phyloP scores from a whole-genome alignment of 768 basidiomycete genomes.

The Daedaleopsis nitida region DNA sequence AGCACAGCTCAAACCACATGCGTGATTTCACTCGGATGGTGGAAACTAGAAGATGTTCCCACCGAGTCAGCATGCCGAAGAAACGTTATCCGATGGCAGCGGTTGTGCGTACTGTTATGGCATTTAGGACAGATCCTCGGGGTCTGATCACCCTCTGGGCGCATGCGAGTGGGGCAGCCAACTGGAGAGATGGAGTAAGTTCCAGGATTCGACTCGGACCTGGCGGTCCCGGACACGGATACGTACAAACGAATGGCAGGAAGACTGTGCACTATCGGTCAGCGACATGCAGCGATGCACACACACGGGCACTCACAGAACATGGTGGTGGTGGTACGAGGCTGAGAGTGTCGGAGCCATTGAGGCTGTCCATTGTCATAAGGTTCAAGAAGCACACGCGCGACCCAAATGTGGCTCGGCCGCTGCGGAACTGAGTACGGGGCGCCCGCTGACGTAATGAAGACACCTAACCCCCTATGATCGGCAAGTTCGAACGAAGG shows the following conservation, averaged over 20 bases:
- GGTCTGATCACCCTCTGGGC: conserved; percentile 53
- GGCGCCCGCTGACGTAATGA: not conserved
- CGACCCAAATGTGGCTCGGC: not conserved
- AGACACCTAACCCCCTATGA: not conserved
- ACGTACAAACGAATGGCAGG: conserved; percentile 38
- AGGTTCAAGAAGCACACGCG: too few relatives aligned
- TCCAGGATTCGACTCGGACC: not conserved
- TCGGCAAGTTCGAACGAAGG: conserved; percentile 1
- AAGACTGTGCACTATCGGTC: conserved; percentile 30
- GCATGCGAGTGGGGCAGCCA: conserved; percentile 64
- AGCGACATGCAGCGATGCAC: not conserved
- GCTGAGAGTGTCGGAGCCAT: not conserved
- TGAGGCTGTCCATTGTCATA: too few relatives aligned
- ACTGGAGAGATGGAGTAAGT: conserved; percentile 42
- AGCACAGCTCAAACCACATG: conserved; percentile 78
- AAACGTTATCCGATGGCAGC: conserved; percentile 5
- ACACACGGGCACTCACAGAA: conserved; percentile 27
- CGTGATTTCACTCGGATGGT: conserved; percentile 62
- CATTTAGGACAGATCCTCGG: conserved; percentile 70
- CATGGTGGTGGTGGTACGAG: conserved; percentile 19
- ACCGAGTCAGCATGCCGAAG: not conserved
- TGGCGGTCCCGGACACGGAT: not conserved
- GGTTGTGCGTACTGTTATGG: conserved; percentile 57
- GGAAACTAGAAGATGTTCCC: conserved; percentile 42
- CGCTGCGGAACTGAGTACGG: conserved; percentile 14